A percentile compares a stretch with the other conserved stretches of the same genome.
Conservation (phyloP, 2,329 filamentous ascomycete genomes). For the Cladosporium oxysporum region DNA sequence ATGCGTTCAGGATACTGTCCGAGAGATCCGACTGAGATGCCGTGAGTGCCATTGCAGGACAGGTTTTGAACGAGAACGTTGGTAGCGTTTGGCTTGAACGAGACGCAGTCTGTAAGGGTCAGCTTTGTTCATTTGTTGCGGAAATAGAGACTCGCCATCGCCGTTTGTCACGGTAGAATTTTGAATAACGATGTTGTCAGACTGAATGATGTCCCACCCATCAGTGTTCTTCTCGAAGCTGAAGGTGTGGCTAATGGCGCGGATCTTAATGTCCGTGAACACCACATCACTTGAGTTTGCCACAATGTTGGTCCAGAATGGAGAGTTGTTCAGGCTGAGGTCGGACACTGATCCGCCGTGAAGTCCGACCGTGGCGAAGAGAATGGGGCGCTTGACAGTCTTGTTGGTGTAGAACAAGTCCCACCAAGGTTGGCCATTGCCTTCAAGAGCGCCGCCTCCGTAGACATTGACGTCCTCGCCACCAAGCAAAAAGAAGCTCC, state of each 20-base stretch:
- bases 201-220: constrained; percentile 58
- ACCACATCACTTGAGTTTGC: constrained; percentile 66
- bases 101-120: constrained; percentile 57
- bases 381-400: constrained; percentile 59
- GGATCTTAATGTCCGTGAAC: constrained; percentile 63
- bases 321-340: constrained; percentile 61
- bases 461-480: constrained; percentile 69
- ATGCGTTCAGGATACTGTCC: constrained; percentile 65
- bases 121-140: background rate
- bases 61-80: constrained; percentile 68
- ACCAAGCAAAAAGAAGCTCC: constrained; percentile 67
- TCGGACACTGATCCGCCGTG: constrained; percentile 60
- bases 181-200: constrained; percentile 64
- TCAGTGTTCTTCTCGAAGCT: constrained; percentile 63
- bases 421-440: constrained; percentile 67
- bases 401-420: constrained; percentile 60
- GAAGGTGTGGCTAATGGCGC: constrained; percentile 54
- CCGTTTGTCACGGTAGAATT: constrained; percentile 65
- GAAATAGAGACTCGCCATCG: constrained; percentile 47
- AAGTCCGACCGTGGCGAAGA: constrained; percentile 59
- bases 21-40: constrained; percentile 70
- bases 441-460: constrained; percentile 63
- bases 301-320: constrained; percentile 66
- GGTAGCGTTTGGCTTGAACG: constrained; percentile 73
- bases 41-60: constrained; percentile 68